Evolutionary conservation across 179 eudicot genomes (phyloP).

Genomic region (Carnegiea gigantea): DNA sequence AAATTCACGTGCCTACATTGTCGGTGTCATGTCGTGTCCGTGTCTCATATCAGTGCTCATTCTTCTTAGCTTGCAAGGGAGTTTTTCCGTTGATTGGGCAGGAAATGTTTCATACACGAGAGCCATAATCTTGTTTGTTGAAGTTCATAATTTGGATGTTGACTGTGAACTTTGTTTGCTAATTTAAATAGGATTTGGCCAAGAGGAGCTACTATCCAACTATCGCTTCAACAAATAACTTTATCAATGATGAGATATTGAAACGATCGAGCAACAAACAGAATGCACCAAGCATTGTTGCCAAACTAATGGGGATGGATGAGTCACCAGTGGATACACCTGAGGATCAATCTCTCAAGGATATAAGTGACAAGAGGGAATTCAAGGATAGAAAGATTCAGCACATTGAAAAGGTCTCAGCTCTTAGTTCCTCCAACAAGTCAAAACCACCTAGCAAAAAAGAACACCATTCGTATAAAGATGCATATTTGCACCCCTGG

Average conservation of each 20-base stretch:
- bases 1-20: no score
- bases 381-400: conserved; percentile 32
- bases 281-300: conserved; percentile 76
- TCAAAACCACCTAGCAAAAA: conserved; percentile 40
- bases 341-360: conserved; percentile 33
- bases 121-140: background rate
- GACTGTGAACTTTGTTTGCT: no score
- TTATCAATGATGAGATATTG: conserved; percentile 62
- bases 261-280: conserved; percentile 46
- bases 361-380: conserved; percentile 28
- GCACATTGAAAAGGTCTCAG: conserved; percentile 39
- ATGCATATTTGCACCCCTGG: conserved; percentile 39
- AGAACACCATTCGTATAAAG: conserved; percentile 34
- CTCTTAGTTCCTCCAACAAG: conserved; percentile 28
- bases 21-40: no score
- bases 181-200: conserved; percentile 41
- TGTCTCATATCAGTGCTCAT: no score
- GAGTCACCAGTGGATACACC: conserved; percentile 48
- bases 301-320: conserved; percentile 96
- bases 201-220: conserved; percentile 38
- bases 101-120: background rate
- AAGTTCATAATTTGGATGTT: background rate
- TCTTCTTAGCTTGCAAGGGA: no score
- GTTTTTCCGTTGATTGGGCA: background rate
- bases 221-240: conserved; percentile 76